phyloP scores from a whole-genome alignment of 2,329 filamentous ascomycete species.

The Phoma sp. region DNA sequence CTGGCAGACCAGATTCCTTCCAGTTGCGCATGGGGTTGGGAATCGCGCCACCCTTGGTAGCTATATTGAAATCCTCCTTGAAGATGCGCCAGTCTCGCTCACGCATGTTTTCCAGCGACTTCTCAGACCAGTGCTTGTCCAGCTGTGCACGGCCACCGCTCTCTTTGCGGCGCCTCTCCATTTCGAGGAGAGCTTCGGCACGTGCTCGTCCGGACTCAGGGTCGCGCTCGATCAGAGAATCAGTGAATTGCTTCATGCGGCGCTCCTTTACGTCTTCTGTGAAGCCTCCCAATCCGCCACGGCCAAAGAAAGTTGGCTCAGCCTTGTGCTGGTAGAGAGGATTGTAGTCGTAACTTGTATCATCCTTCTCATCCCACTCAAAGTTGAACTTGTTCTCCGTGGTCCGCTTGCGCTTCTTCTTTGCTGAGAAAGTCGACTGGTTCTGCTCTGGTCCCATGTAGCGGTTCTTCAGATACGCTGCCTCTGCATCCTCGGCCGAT shows the following conservation, averaged over 20 bases:
- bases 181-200: slow-evolving; percentile 81
- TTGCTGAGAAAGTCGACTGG: slow-evolving; percentile 85
- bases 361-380: slow-evolving; percentile 94
- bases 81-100: slow-evolving; percentile 99
- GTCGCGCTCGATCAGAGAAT: slow-evolving; percentile 76
- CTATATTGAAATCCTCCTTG: slow-evolving; percentile 98
- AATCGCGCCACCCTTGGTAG: slow-evolving; percentile 88
- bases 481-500: slow-evolving; percentile 68
- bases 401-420: slow-evolving; percentile 92
- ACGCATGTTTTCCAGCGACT: slow-evolving; percentile 89
- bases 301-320: slow-evolving; percentile 72
- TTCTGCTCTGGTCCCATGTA: slow-evolving; percentile 94
- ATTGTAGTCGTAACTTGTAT: slow-evolving; percentile 85
- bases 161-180: slow-evolving; percentile 79
- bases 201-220: slow-evolving; percentile 75
- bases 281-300: slow-evolving; percentile 71
- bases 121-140: slow-evolving; percentile 96
- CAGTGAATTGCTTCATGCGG: slow-evolving; percentile 63
- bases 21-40: slow-evolving; percentile 97
- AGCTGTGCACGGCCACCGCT: slow-evolving; percentile 74
- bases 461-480: slow-evolving; percentile 74
- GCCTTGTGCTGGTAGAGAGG: slow-evolving; percentile 75
- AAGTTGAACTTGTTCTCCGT: slow-evolving; percentile 99
- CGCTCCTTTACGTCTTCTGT: slow-evolving; percentile 62
- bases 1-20: slow-evolving; percentile 82